Conservation (phyloP, 106 monocot genomes). For the Dendrobium catenatum region DNA sequence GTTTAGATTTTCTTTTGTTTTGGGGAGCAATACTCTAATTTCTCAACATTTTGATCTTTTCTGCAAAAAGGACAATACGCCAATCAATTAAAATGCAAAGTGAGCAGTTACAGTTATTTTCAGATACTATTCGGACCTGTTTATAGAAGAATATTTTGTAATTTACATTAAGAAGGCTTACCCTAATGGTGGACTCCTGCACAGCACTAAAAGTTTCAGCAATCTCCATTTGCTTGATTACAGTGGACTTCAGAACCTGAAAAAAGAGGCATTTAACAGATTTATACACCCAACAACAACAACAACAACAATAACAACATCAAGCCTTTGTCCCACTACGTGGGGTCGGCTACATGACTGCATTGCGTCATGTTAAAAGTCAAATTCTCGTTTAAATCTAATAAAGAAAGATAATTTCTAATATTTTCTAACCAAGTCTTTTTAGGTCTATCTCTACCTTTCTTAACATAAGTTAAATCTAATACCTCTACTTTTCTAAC, state of each 20-base stretch:
- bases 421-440: no score
- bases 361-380: no score
- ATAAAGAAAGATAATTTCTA: no score
- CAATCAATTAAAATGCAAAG: constrained; percentile 1
- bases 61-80: constrained; percentile 1
- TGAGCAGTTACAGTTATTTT: background rate
- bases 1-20: background rate
- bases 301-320: no score
- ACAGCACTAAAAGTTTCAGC: constrained; percentile 41
- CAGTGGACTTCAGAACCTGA: constrained; percentile 57
- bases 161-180: constrained; percentile 14
- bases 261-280: background rate
- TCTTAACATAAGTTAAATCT: no score
- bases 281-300: background rate
- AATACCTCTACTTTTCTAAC: no score
- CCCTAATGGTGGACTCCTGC: constrained; percentile 32
- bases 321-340: no score
- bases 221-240: constrained; percentile 66
- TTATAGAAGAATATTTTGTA: background rate
- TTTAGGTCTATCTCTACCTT: no score
- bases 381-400: no score
- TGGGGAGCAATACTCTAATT: background rate
- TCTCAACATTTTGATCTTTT: constrained; percentile 13
- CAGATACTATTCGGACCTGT: background rate
- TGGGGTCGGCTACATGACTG: no score